Evolutionary conservation across 352 stramenopile species (phyloP).

Genomic region (Globisporangium abappressorium): DNA sequence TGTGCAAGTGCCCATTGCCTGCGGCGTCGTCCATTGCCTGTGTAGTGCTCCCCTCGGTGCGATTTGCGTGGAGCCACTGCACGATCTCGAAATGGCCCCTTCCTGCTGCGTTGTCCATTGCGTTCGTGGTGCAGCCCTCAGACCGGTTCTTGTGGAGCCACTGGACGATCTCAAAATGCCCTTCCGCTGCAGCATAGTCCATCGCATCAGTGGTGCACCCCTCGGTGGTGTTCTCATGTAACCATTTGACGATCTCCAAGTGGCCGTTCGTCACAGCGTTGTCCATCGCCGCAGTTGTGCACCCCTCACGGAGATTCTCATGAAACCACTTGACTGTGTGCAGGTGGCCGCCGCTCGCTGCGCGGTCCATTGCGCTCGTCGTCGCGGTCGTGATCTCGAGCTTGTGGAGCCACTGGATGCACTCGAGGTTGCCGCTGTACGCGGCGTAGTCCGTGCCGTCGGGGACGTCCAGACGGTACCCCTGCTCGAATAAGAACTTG

Average conservation of each 20-base stretch:
- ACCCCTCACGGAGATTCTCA: slow-evolving; percentile 16
- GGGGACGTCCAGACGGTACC: slow-evolving; percentile 3
- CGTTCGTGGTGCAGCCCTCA: slow-evolving; percentile 20
- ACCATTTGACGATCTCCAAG: slow-evolving; percentile 20
- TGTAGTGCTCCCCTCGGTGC: slow-evolving; percentile 3
- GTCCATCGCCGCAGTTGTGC: slow-evolving; percentile 22
- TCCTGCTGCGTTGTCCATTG: slow-evolving; percentile 22
- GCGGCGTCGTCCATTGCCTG: slow-evolving; percentile 14
- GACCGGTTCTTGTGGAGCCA: slow-evolving; percentile 22
- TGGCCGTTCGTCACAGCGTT: slow-evolving; percentile 19
- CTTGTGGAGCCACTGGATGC: slow-evolving; percentile 18
- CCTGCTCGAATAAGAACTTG: slow-evolving; percentile 13
- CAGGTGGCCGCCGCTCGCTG: slow-evolving; percentile 21
- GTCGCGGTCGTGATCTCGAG: slow-evolving; percentile 9
- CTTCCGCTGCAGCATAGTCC: slow-evolving; percentile 23
- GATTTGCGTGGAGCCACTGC: slow-evolving; percentile 16
- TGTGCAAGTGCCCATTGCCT: slow-evolving; percentile 11
- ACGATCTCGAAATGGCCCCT: slow-evolving; percentile 20
- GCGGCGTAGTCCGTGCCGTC: slow-evolving; percentile 16
- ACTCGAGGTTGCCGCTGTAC: slow-evolving; percentile 13
- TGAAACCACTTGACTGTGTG: slow-evolving; percentile 22
- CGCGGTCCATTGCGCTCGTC: slow-evolving; percentile 17
- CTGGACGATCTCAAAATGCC: slow-evolving; percentile 21
- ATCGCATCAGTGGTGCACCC: slow-evolving; percentile 24
- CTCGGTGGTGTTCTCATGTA: slow-evolving; percentile 20